Base-by-base conservation (phyloP, 129 eudicot species). In the Tagetes erecta region DNA sequence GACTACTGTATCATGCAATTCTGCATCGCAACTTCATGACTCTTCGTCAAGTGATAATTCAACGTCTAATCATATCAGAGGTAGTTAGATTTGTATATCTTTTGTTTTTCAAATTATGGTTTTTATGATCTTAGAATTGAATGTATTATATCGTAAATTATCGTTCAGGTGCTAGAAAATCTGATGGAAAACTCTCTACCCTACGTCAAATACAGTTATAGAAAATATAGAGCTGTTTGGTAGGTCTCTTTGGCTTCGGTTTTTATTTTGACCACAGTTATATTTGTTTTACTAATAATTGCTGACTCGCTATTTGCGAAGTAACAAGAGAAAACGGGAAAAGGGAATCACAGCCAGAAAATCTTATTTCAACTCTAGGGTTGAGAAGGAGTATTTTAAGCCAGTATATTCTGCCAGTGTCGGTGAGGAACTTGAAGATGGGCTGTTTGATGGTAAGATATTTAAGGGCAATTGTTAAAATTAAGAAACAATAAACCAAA, bases 381-480 rank as follows among this genome's bases (percentile, higher is more conserved):
- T 94, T 6, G 99, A 94, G 80, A 94, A 94, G 87, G 99, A 94
- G 75, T 94, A 80, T 75, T 93, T 90, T 14, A 94, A 94, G 83
- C 95, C 96, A 76, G 39, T 77, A 72, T 94, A 90, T 80, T 70
- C 90, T 53, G 96, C 99, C 11, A 94, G 99, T 81, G 76, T 91
- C 8, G 91, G 99, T 41, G 84, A 84, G 20, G 99, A 91, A 79
- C 92, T 94, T 45, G 99, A 94, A 91, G 99, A 94, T 83, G 99
- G 97, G 50, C 96, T 94, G 49, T 94, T 94, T 77, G 99, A 94
- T 78, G 99, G 99, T 94, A 90, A 83, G 70, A 53, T 64, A n/a
- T 38, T 62, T 27, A 62, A 62, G 14, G 45, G 40, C 1, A 62
- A 5, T 35, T 62, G 45, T 62, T 36, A 62, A 34, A 60, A 60